Percentiles rank a stretch among this genome's conserved stretches.
Evolutionary conservation across 2,329 filamentous ascomycete species (phyloP).

Genomic region (Paecilomyces formosus): DNA sequence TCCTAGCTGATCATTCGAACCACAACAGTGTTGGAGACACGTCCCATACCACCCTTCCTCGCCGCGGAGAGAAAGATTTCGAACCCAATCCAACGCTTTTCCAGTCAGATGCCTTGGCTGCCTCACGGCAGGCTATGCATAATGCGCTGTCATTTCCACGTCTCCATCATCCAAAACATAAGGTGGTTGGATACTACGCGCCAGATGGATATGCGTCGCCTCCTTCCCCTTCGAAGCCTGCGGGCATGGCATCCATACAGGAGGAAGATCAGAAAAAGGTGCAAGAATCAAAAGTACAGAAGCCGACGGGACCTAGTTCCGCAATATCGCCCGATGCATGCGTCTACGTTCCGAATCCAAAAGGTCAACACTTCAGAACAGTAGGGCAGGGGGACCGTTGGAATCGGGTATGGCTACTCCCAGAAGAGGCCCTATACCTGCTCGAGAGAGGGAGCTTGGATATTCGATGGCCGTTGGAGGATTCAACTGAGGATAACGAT

Average conservation of each 20-base stretch:
- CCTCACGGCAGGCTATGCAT: conserved; percentile 81
- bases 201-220: conserved; percentile 42
- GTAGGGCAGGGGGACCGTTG: conserved; percentile 63
- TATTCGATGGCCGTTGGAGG: conserved; percentile 65
- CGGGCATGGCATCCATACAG: conserved; percentile 10
- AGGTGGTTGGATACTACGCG: conserved; percentile 66
- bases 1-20: neutral
- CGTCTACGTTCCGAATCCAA: conserved; percentile 64
- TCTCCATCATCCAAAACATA: conserved; percentile 60
- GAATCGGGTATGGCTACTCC: conserved; percentile 71
- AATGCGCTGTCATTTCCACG: conserved; percentile 73
- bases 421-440: conserved; percentile 85
- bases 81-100: conserved; percentile 82
- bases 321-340: conserved; percentile 26
- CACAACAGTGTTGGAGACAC: conserved; percentile 23
- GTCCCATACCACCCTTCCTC: conserved; percentile 54
- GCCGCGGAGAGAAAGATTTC: conserved; percentile 95
- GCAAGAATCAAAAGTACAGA: conserved; percentile 1
- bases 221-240: neutral
- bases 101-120: conserved; percentile 69
- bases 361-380: conserved; percentile 64
- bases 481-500: conserved; percentile 36
- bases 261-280: conserved; percentile 9
- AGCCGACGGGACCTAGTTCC: conserved; percentile 6
- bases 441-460: conserved; percentile 83